A percentile compares a stretch with the other conserved stretches of the same genome.
Conservation (phyloP, 352 stramenopile genomes). For the Peronosclerospora sorghi region DNA sequence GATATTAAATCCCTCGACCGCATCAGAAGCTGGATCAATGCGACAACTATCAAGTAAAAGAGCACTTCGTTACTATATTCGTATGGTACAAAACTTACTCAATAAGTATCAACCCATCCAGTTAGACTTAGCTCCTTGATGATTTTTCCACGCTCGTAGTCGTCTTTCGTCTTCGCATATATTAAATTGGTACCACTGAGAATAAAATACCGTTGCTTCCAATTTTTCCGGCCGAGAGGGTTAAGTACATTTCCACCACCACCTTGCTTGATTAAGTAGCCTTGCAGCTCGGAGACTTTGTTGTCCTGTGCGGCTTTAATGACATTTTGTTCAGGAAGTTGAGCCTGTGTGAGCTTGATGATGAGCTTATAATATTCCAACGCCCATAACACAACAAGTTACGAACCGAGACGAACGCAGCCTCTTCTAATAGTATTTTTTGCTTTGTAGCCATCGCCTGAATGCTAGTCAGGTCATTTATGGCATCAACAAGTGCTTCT, state of each 20-base stretch:
- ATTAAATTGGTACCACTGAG: constrained; percentile 53
- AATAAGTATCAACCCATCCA: constrained; percentile 26
- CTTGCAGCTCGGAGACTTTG: constrained; percentile 52
- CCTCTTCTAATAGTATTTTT: constrained; percentile 64
- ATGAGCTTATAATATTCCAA: neutral
- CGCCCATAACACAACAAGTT: neutral
- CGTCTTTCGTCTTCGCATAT: constrained; percentile 79
- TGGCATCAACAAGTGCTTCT: constrained; percentile 53
- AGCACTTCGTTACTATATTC: neutral
- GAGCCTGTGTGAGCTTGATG: constrained; percentile 26
- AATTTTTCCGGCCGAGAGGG: constrained; percentile 67
- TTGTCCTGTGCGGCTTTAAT: constrained; percentile 67
- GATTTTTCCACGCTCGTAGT: constrained; percentile 79
- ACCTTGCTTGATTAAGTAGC: constrained; percentile 82
- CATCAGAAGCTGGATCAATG: constrained; percentile 60
- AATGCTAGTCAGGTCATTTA: constrained; percentile 55
- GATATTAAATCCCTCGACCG: constrained; percentile 77
- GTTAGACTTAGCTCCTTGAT: constrained; percentile 76
- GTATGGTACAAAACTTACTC: neutral
- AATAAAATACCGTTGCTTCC: constrained; percentile 86
- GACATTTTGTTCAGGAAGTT: constrained; percentile 69
- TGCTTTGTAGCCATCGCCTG: constrained; percentile 55
- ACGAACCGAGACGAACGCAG: constrained; percentile 63
- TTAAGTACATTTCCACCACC: constrained; percentile 68
- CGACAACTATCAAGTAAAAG: neutral